Base-by-base conservation (phyloP, 192 early-diverging fungal genomes). In the Rhizophagus clarus region DNA sequence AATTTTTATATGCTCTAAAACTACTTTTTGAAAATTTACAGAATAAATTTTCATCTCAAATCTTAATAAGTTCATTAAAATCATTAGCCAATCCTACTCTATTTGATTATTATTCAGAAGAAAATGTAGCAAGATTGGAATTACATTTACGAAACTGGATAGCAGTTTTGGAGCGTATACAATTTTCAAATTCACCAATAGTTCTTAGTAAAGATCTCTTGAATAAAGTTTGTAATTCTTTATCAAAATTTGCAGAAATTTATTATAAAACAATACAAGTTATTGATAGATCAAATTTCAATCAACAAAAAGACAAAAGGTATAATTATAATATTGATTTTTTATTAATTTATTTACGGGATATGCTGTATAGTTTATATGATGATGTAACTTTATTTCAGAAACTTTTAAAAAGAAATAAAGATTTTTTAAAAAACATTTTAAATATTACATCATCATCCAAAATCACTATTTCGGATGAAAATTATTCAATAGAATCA, bases 321-420 rank as follows among this genome's bases (percentile, higher is more conserved):
- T 0, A 10, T 1, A 42, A 74, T 11, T 74, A 74, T 60, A 32
- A 74, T 29, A 74, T 74, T 31, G 45, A 74, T 74, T 74, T 74
- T n/a, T 74, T 74, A 31, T 56, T 74, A 31, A 60, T 74, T 17
- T 45, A 74, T 3, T 60, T 74, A 11, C 72, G 49, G 9, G 72
- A 74, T 31, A 56, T 15, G 10, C 45, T 74, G 9, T 26, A 74
- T 31, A 60, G 42, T 31, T 14, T 74, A 20, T 9, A 15, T 28
- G 45, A 74, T 56, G 45, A 74, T 74, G n/a, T 51, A 73, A 73
- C 47, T 4, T 11, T 32, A 6, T 34, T 31, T 17, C 6, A 40
- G 1, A 32, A 69, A 69, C 1, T 69, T 20, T 15, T 31, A n/a
- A 0, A 10, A 1, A 9, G 29, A 20, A 14, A 2, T 12, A 40